A percentile compares a stretch with the other conserved stretches of the same genome.
Conservation (phyloP, 2,329 filamentous ascomycete genomes). For the Stachybotrys echinatus region DNA sequence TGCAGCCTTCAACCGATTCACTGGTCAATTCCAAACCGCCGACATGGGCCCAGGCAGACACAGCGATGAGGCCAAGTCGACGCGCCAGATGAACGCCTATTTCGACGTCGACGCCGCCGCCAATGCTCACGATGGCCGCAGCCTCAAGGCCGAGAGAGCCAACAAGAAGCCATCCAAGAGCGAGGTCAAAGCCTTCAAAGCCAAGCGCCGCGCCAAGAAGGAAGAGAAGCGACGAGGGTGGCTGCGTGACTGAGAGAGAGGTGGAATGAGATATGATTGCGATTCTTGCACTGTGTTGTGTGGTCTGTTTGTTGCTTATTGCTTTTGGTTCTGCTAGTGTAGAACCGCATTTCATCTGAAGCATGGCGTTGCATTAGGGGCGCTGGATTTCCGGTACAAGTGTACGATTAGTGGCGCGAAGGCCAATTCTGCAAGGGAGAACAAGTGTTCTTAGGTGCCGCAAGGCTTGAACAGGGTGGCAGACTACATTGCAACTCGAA, state of each 20-base stretch:
- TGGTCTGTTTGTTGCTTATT: neutral
- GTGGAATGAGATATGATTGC: neutral
- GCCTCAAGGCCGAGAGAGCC: conserved; percentile 84
- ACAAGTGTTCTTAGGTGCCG: too few relatives aligned
- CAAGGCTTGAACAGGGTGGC: too few relatives aligned
- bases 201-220: conserved; percentile 83
- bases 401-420: too few relatives aligned
- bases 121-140: conserved; percentile 83
- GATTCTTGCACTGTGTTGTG: neutral
- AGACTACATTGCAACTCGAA: too few relatives aligned
- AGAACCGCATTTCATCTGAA: neutral
- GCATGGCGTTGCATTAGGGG: neutral
- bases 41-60: conserved; percentile 68
- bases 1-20: conserved; percentile 87
- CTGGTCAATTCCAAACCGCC: conserved; percentile 71
- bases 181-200: conserved; percentile 86
- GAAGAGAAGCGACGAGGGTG: conserved; percentile 92
- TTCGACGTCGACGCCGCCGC: conserved; percentile 95
- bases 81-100: conserved; percentile 85
- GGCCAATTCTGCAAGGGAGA: too few relatives aligned
- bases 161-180: conserved; percentile 79
- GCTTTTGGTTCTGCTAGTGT: neutral
- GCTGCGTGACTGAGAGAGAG: conserved; percentile 66
- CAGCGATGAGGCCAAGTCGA: conserved; percentile 82
- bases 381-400: too few relatives aligned